A percentile compares a stretch with the other conserved stretches of the same genome.
phyloP scores from a whole-genome alignment of 208 protist species.

The Crithidia mellificae region DNA sequence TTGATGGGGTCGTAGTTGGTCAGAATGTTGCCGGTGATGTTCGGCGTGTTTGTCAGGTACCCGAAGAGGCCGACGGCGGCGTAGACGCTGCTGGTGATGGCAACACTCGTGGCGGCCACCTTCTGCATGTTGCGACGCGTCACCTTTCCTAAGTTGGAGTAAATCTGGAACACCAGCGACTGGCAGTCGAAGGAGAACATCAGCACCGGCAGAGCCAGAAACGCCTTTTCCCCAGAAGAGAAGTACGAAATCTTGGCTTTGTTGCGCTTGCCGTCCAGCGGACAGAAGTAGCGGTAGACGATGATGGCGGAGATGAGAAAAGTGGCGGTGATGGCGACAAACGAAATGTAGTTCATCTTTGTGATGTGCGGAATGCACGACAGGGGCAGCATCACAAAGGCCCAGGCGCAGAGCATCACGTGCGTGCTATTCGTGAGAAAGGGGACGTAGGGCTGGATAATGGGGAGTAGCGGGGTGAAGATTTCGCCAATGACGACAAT shows the following conservation, averaged over 20 bases:
- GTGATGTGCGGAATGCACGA: conserved; percentile 65
- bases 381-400: conserved; percentile 68
- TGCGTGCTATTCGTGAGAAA: conserved; percentile 57
- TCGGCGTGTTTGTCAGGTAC: conserved; percentile 58
- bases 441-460: conserved; percentile 42
- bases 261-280: conserved; percentile 22
- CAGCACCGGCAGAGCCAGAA: conserved; percentile 69
- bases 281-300: conserved; percentile 72
- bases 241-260: conserved; percentile 26
- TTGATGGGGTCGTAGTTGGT: conserved; percentile 75
- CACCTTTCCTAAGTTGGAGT: conserved; percentile 62
- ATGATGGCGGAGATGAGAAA: conserved; percentile 61
- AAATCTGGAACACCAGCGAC: conserved; percentile 79
- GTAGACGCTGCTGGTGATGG: conserved; percentile 57
- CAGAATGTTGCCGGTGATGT: conserved; percentile 76
- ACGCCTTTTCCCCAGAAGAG: conserved; percentile 48
- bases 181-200: conserved; percentile 89
- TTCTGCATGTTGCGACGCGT: conserved; percentile 60
- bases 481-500: conserved; percentile 66
- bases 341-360: conserved; percentile 54
- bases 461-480: conserved; percentile 59
- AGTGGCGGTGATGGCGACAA: conserved; percentile 65
- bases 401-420: conserved; percentile 60
- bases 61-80: conserved; percentile 72
- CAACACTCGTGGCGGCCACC: conserved; percentile 54